Evolutionary conservation across 2,329 filamentous ascomycete species (phyloP).

Genomic region (Curvularia sp.): DNA sequence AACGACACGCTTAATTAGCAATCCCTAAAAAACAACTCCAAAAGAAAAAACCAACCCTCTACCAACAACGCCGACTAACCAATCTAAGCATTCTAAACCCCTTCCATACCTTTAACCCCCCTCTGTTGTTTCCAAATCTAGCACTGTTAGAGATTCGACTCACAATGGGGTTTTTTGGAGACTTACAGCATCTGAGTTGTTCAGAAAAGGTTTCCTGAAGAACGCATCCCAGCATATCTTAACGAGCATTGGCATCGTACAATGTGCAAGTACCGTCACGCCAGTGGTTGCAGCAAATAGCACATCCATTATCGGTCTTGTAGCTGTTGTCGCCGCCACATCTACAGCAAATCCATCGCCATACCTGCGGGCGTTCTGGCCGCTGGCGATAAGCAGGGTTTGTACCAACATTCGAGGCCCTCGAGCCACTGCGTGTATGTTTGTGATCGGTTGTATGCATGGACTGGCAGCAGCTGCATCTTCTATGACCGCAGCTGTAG

Average conservation of each 20-base stretch:
- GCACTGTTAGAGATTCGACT: not conserved
- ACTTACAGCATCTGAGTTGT: not conserved
- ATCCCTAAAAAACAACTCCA: not conserved
- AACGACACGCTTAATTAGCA: not conserved
- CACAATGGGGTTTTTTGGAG: not conserved
- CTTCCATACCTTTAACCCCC: no score
- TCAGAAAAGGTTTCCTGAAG: not conserved
- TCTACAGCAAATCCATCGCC: conserved; percentile 1
- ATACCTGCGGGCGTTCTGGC: not conserved
- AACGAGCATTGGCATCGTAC: not conserved
- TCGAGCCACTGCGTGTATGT: not conserved
- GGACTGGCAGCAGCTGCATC: not conserved
- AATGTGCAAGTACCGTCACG: not conserved
- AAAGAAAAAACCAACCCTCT: not conserved
- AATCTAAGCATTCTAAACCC: not conserved
- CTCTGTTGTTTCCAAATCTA: not conserved
- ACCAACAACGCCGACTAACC: not conserved
- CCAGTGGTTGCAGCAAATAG: conserved; percentile 3
- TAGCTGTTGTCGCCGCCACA: not conserved
- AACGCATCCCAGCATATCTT: not conserved
- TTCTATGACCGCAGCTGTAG: not conserved
- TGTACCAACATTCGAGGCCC: not conserved
- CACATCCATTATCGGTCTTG: conserved; percentile 1
- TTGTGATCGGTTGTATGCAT: not conserved
- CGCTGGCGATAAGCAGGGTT: not conserved